Evolutionary conservation across 2,329 filamentous ascomycete genomes (phyloP).

Genomic region (Xylaria sp.): DNA sequence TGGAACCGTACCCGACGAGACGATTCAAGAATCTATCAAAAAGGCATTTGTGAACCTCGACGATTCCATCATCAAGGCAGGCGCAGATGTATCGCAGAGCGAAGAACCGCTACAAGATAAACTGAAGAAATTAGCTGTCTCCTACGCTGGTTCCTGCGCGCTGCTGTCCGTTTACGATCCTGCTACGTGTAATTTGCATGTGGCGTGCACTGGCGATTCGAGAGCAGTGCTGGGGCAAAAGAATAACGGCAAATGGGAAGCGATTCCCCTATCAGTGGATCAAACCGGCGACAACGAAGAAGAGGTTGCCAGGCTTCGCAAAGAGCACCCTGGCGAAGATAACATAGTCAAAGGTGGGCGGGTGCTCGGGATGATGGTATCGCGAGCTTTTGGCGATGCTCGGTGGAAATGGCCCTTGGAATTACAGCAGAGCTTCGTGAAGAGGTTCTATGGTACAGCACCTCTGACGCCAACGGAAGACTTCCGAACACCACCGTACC

Average conservation of each 20-base stretch:
- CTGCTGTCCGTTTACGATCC: slow-evolving; percentile 9
- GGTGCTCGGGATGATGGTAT: not conserved
- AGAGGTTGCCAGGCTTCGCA: not conserved
- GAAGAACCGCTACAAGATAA: not conserved
- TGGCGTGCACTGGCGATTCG: slow-evolving; percentile 15
- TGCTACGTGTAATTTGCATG: not conserved
- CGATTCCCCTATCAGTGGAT: not conserved
- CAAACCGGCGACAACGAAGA: not conserved
- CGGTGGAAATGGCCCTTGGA: not conserved
- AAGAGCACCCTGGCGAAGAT: not conserved
- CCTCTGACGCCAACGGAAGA: too few relatives aligned
- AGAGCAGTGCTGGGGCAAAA: slow-evolving; percentile 1
- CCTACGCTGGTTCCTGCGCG: slow-evolving; percentile 4
- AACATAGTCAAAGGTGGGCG: not conserved
- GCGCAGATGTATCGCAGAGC: not conserved
- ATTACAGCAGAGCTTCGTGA: not conserved
- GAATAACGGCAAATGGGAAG: not conserved
- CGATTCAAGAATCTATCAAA: not conserved
- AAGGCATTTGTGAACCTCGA: slow-evolving; percentile 1
- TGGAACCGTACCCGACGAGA: not conserved
- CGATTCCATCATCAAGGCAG: not conserved
- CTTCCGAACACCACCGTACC: slow-evolving; percentile 7
- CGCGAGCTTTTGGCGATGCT: slow-evolving; percentile 8
- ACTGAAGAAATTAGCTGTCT: not conserved
- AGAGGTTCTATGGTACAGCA: too few relatives aligned